A percentile compares a stretch with the other conserved stretches of the same genome.
Conservation (phyloP, 495 filamentous ascomycete genomes). For the Podospora anserina region DNA sequence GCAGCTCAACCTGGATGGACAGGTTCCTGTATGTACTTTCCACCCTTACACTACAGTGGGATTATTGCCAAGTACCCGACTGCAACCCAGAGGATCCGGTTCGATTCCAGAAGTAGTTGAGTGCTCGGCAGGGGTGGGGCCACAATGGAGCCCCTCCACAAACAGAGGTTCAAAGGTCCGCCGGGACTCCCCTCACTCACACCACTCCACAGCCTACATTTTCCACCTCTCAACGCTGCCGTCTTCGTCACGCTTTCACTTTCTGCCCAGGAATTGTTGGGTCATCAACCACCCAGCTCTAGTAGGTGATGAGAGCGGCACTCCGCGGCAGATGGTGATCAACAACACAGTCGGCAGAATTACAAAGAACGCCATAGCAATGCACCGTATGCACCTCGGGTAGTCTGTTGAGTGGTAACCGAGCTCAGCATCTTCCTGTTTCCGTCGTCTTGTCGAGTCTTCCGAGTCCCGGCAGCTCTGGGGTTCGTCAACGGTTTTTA, state of each 20-base stretch:
- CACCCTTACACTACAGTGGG: background rate
- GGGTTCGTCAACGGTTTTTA: background rate
- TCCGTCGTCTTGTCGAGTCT: background rate
- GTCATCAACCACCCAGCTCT: background rate
- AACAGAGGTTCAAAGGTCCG: background rate
- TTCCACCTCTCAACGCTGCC: background rate
- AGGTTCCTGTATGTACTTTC: conserved; percentile 22
- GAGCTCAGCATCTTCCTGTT: background rate
- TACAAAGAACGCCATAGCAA: background rate
- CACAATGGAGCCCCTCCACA: conserved; percentile 14
- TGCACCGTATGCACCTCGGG: background rate
- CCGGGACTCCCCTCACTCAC: background rate
- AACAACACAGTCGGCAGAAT: background rate
- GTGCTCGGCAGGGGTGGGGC: conserved; percentile 16
- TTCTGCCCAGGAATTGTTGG: background rate
- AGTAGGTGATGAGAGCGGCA: too few species aligned
- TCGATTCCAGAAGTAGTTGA: conserved; percentile 29
- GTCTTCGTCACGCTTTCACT: background rate
- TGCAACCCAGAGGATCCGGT: conserved; percentile 20
- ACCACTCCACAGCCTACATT: background rate
- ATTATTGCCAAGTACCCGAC: conserved; percentile 23
- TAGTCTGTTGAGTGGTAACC: background rate
- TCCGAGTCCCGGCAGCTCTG: background rate
- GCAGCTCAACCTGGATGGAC: conserved; percentile 17
- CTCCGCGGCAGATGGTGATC: too few species aligned